Evolutionary conservation across 176 grass and related monocot species (phyloP), one percentile per base, ranked within the genome.

Genomic region (Zea luxurians): DNA sequence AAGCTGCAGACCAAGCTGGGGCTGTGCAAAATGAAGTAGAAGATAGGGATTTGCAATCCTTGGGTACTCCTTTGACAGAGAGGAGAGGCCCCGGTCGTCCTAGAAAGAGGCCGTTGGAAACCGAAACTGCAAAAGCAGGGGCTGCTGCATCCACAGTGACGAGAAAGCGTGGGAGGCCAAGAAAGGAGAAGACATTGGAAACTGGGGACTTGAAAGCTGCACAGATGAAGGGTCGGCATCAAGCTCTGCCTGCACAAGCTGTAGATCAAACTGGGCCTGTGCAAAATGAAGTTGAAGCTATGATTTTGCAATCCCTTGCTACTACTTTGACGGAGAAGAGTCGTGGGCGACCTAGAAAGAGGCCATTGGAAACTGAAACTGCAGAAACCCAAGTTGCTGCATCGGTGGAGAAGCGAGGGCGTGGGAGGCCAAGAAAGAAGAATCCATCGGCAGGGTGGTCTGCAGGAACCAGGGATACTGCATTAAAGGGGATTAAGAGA

Each of bases 321-420:
- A 27, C 27, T 13, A 57, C 62, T 60, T 71, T 13, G 18, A 18
- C 38, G 67, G 83, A 43, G 47, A 87, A 78, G 59, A 79, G 67
- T 13, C 66, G n/a, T 36, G 85, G 80, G n/a, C 48, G 80, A 20
- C 86, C 86, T 12, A 83, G 53, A 48, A 87, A 83, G 57, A 71
- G 16, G 17, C 55, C 55, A 8, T 16, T 66, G 44, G 34, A 18
- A 2, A 54, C 43, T 11, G 41, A 10, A 9, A 61, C 44, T 62
- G n/a, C 35, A 55, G 83, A 44, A 73, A 73, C 64, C 37, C 41
- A 45, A 17, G 62, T 40, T 49, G n/a, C 8, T 38, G 15, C 15
- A 12, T 37, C 18, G 21, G 75, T 21, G 67, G 72, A 48, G 53
- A 83, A 48, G 64, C 70, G 81, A 80, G 65, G 71, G 37, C 15